Evolutionary conservation across 805 yeast genomes (phyloP), one percentile per base, ranked within the genome.

Genomic region (Candida sithepensis): DNA sequence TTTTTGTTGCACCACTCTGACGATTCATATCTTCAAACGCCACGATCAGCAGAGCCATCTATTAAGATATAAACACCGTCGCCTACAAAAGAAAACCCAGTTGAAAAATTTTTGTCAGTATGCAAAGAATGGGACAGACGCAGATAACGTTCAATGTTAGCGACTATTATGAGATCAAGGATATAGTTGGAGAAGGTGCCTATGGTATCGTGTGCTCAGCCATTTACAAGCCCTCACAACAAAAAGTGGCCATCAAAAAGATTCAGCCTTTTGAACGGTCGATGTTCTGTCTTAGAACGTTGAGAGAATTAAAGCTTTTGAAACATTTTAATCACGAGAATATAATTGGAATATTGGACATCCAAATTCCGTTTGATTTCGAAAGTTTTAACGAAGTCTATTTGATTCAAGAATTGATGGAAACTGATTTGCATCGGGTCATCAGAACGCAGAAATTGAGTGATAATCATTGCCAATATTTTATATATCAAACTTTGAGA

Each of bases 121-220:
- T 22, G 45, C 43, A 39, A 33, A 33, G 46, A 38, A 47, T 51
- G 53, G 36, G 50, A 33, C 65, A 57, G 40, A 60, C 67, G 1
- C 67, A 63, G 45, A 64, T 67, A 33, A 64, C 80, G n/a, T 92
- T 92, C 74, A 88, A 89, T 64, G 92, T 92, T 23, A 82, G 91
- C 24, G 87, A 85, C 51, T 90, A 88, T 60, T 92, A 91, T 66
- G 89, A 89, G 65, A 82, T 92, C 41, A 73, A 84, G 44, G 89
- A 88, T 55, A 79, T 92, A 14, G 83, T 92, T 2, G 98, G 98
- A 8, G 96, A 90, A 66, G 98, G 98, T 18, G 97, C 98, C 0
- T 92, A 92, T 63, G 98, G 98, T 5, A 82, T 91, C 12, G 98
- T 92, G 10, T 83, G 97, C 65, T 81, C 92, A 10, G 97, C 97